These are phyloP conservation scores for Corchorus olitorius DNA, from an alignment of 345 rosid species.

Conservation along the genomic window DNA sequence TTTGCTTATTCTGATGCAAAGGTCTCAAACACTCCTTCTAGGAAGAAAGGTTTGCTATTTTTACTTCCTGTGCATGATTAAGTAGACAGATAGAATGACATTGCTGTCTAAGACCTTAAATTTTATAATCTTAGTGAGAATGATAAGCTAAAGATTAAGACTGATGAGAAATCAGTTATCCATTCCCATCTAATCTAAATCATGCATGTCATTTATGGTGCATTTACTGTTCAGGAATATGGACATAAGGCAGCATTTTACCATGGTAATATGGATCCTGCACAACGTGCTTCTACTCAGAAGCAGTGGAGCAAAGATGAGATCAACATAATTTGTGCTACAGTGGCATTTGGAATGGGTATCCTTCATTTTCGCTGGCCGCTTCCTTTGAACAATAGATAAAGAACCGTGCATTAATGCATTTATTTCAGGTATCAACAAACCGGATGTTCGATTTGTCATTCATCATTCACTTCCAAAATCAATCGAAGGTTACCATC, in stretches of 20 bases:
- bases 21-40: no score
- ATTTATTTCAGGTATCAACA: conserved; percentile 80
- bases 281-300: conserved; percentile 73
- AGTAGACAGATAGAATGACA: background rate
- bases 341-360: conserved; percentile 99
- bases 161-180: conserved; percentile 11
- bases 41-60: background rate
- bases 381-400: conserved; percentile 22
- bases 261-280: conserved; percentile 93
- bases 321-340: conserved; percentile 94
- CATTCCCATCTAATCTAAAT: background rate
- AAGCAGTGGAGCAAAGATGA: conserved; percentile 99
- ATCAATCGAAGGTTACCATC: conserved; percentile 99
- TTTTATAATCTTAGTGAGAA: background rate
- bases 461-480: conserved; percentile 99
- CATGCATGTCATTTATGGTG: conserved; percentile 19
- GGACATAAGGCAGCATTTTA: conserved; percentile 97
- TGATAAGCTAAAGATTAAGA: background rate
- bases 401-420: conserved; percentile 24
- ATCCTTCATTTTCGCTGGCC: conserved; percentile 29
- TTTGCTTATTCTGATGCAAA: background rate
- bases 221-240: conserved; percentile 55
- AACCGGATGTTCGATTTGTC: conserved; percentile 98
- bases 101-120: background rate
- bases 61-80: background rate